Evolutionary conservation across 768 basidiomycete species (phyloP), one percentile per base, ranked within the genome.

Genomic region (Amanita muscaria): DNA sequence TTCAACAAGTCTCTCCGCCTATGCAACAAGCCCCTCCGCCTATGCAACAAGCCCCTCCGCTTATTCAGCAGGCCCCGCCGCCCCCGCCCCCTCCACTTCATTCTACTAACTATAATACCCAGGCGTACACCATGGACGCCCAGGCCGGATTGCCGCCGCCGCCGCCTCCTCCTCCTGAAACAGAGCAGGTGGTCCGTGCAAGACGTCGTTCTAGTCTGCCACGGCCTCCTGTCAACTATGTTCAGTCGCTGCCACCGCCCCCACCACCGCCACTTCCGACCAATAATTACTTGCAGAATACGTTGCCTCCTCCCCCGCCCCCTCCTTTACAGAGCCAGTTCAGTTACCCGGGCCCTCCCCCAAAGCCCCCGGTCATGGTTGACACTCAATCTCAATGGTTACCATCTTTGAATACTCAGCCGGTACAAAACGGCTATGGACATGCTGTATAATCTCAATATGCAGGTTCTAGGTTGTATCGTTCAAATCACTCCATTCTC

Each of bases 161-260:
- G 10, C 61, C 64, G 10, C 59, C 56, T 4, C 56, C 59, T 24
- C 56, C 57, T 30, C 10, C 59, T 49, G 48, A 51, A 45, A 40
- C 39, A 29, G 31, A 29, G 22, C 36, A 38, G 44, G 42, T 24
- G 56, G 44, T 16, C 5, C 39, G 42, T 12, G 53, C 63, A 9
- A 59, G 67, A n/a, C 61, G 74, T 38, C 70, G 67, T 29, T 65
- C 72, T 6, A 69, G 71, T 51, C 63, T 82, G 16, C 78, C 76
- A 41, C 69, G 69, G 24, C 74, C 70, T 19, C 77, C 71, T 10
- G 51, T 64, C 18, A 63, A 61, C 43, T 70, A 71, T 44, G 46
- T 40, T 32, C 54, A 56, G 23, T 46, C 50, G 41, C 63, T 61
- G 24, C 55, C 56, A 34, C 60, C 62, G 15, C 63, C 61, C 21